Evolutionary conservation across 345 rosid species (phyloP), one percentile per base, ranked within the genome.

Genomic region (Punica granatum): DNA sequence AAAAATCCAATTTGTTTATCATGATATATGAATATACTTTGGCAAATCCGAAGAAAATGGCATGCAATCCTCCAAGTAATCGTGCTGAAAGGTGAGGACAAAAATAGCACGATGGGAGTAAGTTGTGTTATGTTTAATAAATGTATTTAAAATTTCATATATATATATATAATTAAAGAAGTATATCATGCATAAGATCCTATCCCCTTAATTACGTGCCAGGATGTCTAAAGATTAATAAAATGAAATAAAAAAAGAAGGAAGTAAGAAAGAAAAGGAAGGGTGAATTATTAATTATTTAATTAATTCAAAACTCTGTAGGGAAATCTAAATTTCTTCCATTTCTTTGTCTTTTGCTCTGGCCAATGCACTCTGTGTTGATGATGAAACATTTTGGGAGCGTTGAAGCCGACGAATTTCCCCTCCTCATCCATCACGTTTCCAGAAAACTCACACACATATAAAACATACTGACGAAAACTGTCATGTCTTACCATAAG

Each of bases 391-490:
- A 26, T 56, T 56, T 56, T 56, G 61, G 61, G 28, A 26, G 61
- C 34, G 34, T 56, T 12, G 61, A 56, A 56, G 34, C 61, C 61
- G 61, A 56, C 61, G 61, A 56, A 56, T 56, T 56, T 30, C 61
- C 58, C n/a, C 2, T 26, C 61, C 6, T 11, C 34, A 13, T 26
- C 34, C 59, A 9, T 53, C 59, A 23, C 59, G 59, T 23, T 53
- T 53, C 59, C 15, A 23, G 30, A 53, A 53, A 46, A 46, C 14
- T 11, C 15, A 43, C 14, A n/a, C n/a, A n/a, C n/a, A n/a, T n/a
- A n/a, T n/a, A n/a, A n/a, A n/a, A n/a, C n/a, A n/a, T n/a, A n/a
- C n/a, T n/a, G n/a, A n/a, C n/a, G n/a, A n/a, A n/a, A n/a, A n/a
- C n/a, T n/a, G n/a, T n/a, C n/a, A n/a, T n/a, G n/a, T n/a, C n/a